Conservation (phyloP, 2,329 filamentous ascomycete genomes). For the Calonectria honghensis region DNA sequence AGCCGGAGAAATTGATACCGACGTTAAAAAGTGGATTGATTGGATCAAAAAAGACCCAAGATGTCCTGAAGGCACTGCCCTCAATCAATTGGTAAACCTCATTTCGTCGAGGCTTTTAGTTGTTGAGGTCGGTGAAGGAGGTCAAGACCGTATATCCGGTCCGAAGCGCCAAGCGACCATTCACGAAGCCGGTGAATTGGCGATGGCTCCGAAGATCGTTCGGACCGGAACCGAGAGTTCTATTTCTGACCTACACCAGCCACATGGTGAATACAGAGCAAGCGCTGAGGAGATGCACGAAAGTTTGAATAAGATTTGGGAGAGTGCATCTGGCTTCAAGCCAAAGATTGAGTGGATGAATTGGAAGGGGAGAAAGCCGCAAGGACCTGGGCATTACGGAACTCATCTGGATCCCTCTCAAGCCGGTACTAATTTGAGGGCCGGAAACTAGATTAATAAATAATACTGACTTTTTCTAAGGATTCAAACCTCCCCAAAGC, state of each 20-base stretch:
- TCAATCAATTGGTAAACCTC: neutral
- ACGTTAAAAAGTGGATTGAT: slow-evolving; percentile 23
- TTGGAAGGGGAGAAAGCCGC: neutral
- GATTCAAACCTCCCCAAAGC: neutral
- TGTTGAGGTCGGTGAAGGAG: neutral
- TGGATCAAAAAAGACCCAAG: slow-evolving; percentile 8
- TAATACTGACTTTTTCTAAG: slow-evolving; percentile 24
- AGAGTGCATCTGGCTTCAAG: neutral
- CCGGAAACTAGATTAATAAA: slow-evolving; percentile 19
- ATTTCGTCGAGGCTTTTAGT: neutral
- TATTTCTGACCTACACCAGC: too few species aligned
- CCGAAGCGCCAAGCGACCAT: neutral
- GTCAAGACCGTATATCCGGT: fast-evolving
- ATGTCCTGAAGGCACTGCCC: neutral
- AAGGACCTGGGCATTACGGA: neutral
- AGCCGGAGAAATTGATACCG: neutral
- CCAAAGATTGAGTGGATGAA: slow-evolving; percentile 14
- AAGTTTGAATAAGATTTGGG: neutral
- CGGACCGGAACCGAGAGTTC: neutral
- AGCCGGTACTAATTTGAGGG: slow-evolving; percentile 11
- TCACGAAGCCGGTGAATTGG: neutral
- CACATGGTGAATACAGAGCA: neutral
- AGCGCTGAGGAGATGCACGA: neutral
- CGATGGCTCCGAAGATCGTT: neutral
- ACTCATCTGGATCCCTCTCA: neutral